Percentiles rank a stretch among this genome's conserved stretches.
Evolutionary conservation across 2,329 filamentous ascomycete genomes (phyloP).

Genomic region (Lasiodiplodia gonubiensis): DNA sequence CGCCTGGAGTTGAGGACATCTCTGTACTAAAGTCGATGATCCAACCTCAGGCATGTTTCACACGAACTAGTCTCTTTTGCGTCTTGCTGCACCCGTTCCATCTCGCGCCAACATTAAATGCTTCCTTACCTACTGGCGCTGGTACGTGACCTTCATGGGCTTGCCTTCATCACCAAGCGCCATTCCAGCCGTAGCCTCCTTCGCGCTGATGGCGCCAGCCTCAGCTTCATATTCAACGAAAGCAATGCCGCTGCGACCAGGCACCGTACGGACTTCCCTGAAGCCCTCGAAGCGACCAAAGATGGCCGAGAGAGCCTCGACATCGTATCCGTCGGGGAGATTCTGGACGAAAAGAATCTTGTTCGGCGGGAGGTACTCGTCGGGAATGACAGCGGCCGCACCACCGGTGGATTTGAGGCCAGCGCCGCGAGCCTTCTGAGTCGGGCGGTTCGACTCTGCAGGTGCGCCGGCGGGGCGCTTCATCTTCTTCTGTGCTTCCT

Average conservation of each 20-base stretch:
- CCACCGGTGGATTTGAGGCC: slow-evolving; percentile 77
- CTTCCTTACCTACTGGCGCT: slow-evolving; percentile 72
- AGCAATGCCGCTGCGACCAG: slow-evolving; percentile 83
- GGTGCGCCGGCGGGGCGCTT: slow-evolving; percentile 65
- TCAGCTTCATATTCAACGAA: slow-evolving; percentile 97
- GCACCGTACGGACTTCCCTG: slow-evolving; percentile 87
- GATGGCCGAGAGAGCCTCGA: slow-evolving; percentile 77
- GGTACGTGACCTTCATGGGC: slow-evolving; percentile 93
- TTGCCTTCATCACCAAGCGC: slow-evolving; percentile 74
- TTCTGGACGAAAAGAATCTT: slow-evolving; percentile 96
- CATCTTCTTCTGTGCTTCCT: slow-evolving; percentile 77
- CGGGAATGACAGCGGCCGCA: slow-evolving; percentile 78
- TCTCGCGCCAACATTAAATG: background rate
- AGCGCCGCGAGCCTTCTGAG: slow-evolving; percentile 69
- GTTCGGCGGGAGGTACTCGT: slow-evolving; percentile 97
- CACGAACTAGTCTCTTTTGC: background rate
- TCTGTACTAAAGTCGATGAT: background rate
- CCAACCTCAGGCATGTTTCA: too few species aligned
- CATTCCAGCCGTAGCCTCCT: slow-evolving; percentile 91
- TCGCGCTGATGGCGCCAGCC: slow-evolving; percentile 86
- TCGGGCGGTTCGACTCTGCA: slow-evolving; percentile 61
- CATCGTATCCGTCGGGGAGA: slow-evolving; percentile 82
- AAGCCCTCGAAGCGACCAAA: slow-evolving; percentile 94
- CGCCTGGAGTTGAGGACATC: background rate
- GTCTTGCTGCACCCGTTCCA: background rate